Base-by-base conservation (phyloP, 2,329 filamentous ascomycete genomes). In the Zopfia rhizophila region DNA sequence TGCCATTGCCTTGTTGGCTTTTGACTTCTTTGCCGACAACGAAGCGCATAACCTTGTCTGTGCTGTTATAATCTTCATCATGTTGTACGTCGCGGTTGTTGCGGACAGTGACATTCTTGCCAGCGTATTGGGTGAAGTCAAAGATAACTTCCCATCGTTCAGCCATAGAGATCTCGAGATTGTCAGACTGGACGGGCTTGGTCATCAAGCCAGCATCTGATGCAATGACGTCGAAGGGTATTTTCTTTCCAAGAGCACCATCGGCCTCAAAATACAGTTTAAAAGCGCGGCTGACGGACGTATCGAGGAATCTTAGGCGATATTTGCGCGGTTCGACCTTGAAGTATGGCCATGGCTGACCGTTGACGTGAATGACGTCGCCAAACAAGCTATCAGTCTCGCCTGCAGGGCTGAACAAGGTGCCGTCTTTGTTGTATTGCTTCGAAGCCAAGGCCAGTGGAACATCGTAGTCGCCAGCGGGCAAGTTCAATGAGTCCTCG, bases 241-340 rank as follows among this genome's bases (percentile, higher is more conserved):
- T 56, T 17, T 61, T 63, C 27, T 69, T 72, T 31, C 62, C 63
- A 4, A 51, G 11, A 5, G 36, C 27, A 23, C 61, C 62, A 17
- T 64, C 61, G 16, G 73, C 69, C 22, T 61, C 62, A 41, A 82
- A 78, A 58, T 78, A 81, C 10, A 84, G 72, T 21, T 76, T 72
- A 53, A 80, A 84, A 13, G 75, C 72, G 31, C 65, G 63, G 43
- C 59, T 64, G 38, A 69, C 59, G 5, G 63, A 56, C 8, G 64
- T 74, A 61, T 84, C 76, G 21, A 83, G 73, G 53, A 84, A 68
- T 10, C 82, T 70, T 54, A 86, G 77, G 24, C 82, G 79, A 58
- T 85, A 85, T 61, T 84, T 85, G 59, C 82, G 76, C 5, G 80
- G 81, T 63, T 85, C 78, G 3, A 84, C 82, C n/a, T 76, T 73